Base-by-base conservation (phyloP, 2,329 filamentous ascomycete genomes). In the Keithomyces neogunnii region DNA sequence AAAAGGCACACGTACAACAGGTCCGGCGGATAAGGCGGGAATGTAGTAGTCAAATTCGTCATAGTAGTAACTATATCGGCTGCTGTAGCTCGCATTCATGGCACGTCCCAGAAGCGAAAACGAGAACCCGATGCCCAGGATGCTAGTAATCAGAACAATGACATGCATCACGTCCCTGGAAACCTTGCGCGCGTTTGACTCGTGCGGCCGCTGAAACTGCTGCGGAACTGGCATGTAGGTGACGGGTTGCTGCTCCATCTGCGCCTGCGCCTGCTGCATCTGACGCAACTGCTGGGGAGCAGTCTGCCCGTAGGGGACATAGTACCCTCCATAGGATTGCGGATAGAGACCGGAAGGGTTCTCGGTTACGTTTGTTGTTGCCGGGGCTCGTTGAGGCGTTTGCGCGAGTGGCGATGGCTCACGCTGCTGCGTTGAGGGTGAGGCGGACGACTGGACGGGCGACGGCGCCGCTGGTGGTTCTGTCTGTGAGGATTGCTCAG, bases 131-230 rank as follows among this genome's bases (percentile, higher is more conserved):
- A 67, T 52, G 48, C 56, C 59, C 43, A 62, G 49, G 49, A 65
- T 56, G 53, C 60, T 56, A 39, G 58, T 53, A 51, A 64, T 31
- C 19, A 70, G 52, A 32, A 57, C 45, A 26, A 57, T 3, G 9
- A 48, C 54, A 30, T 69, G 67, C 10, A 71, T 54, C 4, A 53
- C 57, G 33, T 64, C 47, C 57, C 68, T 70, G 49, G 60, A 56
- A 8, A 59, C 55, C 11, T 19, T 47, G n/a, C 3, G 11, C 31
- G 13, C 29, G 31, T 29, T 33, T 9, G 55, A 46, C 31, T 49
- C 49, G 26, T 56, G 53, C 33, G 53, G 56, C 28, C 57, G 54
- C 9, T 50, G 50, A 3, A 36, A 26, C 9, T 6, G 31, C 10
- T 13, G 19, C 9, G 45, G 45, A 13, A 19, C 33, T 6, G 45